Percentiles rank a stretch among this genome's conserved stretches.
Evolutionary conservation across 2,329 filamentous ascomycete genomes (phyloP).

Genomic region (Xylogone sp.): DNA sequence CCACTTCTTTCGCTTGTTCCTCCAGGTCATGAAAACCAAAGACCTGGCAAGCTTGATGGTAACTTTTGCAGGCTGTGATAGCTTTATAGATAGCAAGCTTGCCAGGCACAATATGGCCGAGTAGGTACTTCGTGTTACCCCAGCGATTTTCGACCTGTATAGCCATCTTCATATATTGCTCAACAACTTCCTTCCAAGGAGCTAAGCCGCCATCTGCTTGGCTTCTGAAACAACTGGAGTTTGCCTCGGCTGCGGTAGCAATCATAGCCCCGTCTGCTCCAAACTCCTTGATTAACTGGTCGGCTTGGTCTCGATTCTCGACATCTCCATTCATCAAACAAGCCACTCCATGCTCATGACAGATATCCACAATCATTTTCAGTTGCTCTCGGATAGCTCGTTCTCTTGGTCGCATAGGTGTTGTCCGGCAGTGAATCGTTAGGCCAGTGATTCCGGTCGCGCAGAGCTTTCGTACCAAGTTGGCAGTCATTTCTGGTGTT

Average conservation of each 20-base stretch:
- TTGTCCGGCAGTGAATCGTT: constrained; percentile 93
- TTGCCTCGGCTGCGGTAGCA: constrained; percentile 85
- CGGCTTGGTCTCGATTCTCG: constrained; percentile 65
- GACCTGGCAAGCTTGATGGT: constrained; percentile 62
- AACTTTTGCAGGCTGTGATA: constrained; percentile 65
- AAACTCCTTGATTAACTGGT: constrained; percentile 69
- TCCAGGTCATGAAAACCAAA: constrained; percentile 63
- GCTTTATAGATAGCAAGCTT: constrained; percentile 61
- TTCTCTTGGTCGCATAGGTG: constrained; percentile 90
- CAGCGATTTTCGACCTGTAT: constrained; percentile 81
- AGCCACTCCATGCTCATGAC: constrained; percentile 79
- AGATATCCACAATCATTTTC: constrained; percentile 76
- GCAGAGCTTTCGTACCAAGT: constrained; percentile 73
- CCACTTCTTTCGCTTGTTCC: constrained; percentile 60
- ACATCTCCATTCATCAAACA: constrained; percentile 97
- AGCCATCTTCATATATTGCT: constrained; percentile 67
- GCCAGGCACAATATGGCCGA: constrained; percentile 81
- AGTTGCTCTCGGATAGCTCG: constrained; percentile 82
- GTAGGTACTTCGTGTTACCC: constrained; percentile 89
- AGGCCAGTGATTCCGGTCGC: constrained; percentile 87
- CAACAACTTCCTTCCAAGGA: constrained; percentile 73
- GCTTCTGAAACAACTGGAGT: constrained; percentile 80
- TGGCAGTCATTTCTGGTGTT: constrained; percentile 69
- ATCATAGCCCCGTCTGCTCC: constrained; percentile 97
- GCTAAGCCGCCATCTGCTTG: constrained; percentile 65